These are phyloP conservation scores for Beauveria medogensis DNA, from an alignment of 2,329 filamentous ascomycete genomes.

Conservation along the genomic window DNA sequence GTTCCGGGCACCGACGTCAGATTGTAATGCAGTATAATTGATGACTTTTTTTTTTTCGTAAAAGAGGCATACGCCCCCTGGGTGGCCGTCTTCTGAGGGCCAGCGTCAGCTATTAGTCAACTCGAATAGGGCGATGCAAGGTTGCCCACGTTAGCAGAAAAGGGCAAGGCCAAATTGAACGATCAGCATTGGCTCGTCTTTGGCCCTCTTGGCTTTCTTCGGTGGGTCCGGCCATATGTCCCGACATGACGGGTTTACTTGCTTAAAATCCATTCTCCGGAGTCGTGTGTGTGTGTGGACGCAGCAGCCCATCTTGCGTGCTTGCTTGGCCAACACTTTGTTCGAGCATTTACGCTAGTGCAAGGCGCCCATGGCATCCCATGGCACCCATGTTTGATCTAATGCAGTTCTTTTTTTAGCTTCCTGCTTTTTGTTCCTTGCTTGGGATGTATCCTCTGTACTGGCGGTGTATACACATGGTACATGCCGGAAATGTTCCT, in stretches of 20 bases:
- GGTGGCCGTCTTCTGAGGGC: background rate
- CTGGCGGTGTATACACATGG: background rate
- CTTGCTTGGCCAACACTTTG: background rate
- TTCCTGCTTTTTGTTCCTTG: background rate
- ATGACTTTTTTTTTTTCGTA: too few species aligned
- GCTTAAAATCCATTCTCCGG: too few species aligned
- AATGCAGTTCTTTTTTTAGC: slow-evolving; percentile 3
- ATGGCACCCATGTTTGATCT: background rate
- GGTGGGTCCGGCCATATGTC: background rate
- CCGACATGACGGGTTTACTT: background rate
- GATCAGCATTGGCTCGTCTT: background rate
- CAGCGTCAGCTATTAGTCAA: background rate
- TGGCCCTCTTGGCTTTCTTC: background rate
- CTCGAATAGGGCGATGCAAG: background rate
- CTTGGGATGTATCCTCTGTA: background rate
- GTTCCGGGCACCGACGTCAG: too few species aligned
- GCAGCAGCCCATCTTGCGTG: background rate
- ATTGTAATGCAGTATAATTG: too few species aligned
- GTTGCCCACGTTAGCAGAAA: background rate
- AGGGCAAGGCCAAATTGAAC: too few species aligned
- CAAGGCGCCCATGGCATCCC: background rate
- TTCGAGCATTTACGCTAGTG: background rate
- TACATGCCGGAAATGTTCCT: background rate
- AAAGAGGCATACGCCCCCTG: background rate
- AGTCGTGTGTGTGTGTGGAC: background rate